These are phyloP conservation scores for Cenococcum geophilum DNA, from an alignment of 495 filamentous ascomycete genomes.

Conservation along the genomic window DNA sequence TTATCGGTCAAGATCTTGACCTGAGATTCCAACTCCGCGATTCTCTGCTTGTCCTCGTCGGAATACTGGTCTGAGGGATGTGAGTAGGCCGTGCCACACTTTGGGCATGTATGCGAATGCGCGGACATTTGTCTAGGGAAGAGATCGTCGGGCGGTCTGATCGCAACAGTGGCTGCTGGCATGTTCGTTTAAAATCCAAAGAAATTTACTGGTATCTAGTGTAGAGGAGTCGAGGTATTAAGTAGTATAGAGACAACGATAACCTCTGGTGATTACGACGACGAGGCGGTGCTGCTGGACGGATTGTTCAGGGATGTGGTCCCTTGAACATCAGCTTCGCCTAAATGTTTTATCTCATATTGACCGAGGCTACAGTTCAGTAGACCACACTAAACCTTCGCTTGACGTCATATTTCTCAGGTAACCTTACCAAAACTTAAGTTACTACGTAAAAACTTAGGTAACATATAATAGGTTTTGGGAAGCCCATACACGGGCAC, in stretches of 20 bases:
- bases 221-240: not conserved
- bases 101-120: constrained; percentile 23
- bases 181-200: too few species aligned
- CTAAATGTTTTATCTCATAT: not conserved
- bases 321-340: not conserved
- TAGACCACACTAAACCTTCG: too few species aligned
- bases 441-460: too few species aligned
- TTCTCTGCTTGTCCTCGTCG: constrained; percentile 33
- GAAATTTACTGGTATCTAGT: not conserved
- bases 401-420: too few species aligned
- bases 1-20: constrained; percentile 67
- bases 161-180: not conserved
- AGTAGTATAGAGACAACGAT: not conserved
- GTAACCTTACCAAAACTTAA: too few species aligned
- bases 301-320: not conserved
- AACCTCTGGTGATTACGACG: not conserved
- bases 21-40: constrained; percentile 77
- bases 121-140: constrained; percentile 9
- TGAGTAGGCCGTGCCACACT: constrained; percentile 18
- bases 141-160: constrained; percentile 1
- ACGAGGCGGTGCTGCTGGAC: not conserved
- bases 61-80: not conserved
- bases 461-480: too few species aligned
- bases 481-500: too few species aligned
- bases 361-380: too few species aligned